Base-by-base conservation (phyloP, 441 rosid species). In the Corymbia calophylla region DNA sequence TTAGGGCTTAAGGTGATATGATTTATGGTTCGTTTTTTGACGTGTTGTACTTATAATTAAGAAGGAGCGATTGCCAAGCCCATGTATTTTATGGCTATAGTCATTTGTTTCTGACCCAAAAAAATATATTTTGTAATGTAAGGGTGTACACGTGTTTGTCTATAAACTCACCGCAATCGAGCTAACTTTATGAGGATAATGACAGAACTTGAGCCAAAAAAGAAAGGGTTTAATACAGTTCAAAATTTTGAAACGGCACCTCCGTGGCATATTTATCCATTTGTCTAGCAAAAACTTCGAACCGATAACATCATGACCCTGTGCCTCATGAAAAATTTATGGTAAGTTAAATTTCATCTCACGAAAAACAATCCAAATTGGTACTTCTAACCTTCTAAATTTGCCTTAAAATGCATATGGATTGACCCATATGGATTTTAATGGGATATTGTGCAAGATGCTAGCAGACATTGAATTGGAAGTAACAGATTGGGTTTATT, bases 281-380 rank as follows among this genome's bases (percentile, higher is more conserved):
- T 21, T 9, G 4, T 39, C 14, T 77, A 13, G 3, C 9, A 8
- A n/a, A 77, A 44, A 23, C 12, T 6, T 77, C 1, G 1, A 39
- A 23, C 0, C 0, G 1, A 35, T 5, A 19, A 3, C 27, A 10
- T 70, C 48, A 1, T 15, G 11, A 35, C 10, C 47, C 12, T 0
- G 1, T 39, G 82, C 1, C 8, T 73, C 8, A 10, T 10, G 49
- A 73, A 73, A 73, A 8, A 12, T 73, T 73, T 21, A 19, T 0
- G 3, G 3, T 10, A 5, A 70, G 2, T 5, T 70, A 21, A 44
- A 70, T 70, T 70, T 70, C 48, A 70, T 35, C 16, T 5, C 7
- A 18, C 7, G 44, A 39, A 3, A 10, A 70, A 39, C 17, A 70
- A 12, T 19, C 16, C 49, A 70, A 35, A 39, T 6, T 0, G 6